Conservation (phyloP, 495 filamentous ascomycete genomes). For the Tuber umbilicatum region DNA sequence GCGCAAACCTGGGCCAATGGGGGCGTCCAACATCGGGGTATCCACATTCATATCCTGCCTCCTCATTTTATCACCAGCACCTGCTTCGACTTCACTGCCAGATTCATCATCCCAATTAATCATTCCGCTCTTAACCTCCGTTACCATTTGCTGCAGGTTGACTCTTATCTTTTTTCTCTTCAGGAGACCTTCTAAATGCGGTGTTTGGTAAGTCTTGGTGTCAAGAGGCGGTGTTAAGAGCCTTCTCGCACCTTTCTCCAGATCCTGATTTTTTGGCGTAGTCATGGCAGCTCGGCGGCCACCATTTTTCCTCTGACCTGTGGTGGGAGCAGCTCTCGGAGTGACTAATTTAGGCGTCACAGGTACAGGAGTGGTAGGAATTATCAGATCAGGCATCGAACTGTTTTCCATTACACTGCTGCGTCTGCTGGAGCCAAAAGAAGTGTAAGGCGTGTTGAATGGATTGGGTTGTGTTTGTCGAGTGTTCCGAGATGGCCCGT, state of each 20-base stretch:
- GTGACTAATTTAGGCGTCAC: constrained; percentile 2
- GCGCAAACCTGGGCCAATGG: not conserved
- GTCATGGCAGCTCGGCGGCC: constrained; percentile 33
- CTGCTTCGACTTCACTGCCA: constrained; percentile 17
- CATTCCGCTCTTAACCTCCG: constrained; percentile 33
- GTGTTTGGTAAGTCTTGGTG: constrained; percentile 25
- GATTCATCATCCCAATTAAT: constrained; percentile 30
- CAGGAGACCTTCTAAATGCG: constrained; percentile 35
- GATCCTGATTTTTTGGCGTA: constrained; percentile 19
- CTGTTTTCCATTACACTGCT: constrained; percentile 7
- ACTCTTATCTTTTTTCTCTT: constrained; percentile 39
- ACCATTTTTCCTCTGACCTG: constrained; percentile 28
- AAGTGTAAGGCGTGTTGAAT: constrained; percentile 17
- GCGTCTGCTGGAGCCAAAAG: constrained; percentile 19
- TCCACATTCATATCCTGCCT: not conserved
- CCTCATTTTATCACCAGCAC: not conserved
- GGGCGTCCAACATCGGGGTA: not conserved
- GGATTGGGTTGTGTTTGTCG: constrained; percentile 35
- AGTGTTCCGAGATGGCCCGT: constrained; percentile 39
- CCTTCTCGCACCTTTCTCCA: constrained; percentile 20
- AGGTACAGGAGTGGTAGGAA: constrained; percentile 1
- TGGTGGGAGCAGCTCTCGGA: constrained; percentile 9
- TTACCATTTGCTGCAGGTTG: constrained; percentile 35
- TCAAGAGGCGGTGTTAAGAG: constrained; percentile 35
- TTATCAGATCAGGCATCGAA: constrained; percentile 1